Conservation (phyloP, 1,139 yeast species). For the Petasospora rhodanensis region DNA sequence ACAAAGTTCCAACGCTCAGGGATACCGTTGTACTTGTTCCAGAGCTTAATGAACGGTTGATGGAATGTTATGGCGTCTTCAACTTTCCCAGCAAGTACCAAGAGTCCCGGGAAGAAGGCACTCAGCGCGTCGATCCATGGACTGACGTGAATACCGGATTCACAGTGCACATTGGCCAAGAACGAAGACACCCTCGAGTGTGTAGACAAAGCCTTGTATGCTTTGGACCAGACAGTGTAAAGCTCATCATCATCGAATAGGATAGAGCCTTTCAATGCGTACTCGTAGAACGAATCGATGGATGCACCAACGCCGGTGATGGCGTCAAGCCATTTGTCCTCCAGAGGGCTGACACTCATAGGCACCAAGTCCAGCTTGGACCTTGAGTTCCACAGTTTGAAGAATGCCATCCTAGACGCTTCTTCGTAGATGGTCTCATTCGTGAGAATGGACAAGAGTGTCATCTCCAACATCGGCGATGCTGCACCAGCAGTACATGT, state of each 20-base stretch:
- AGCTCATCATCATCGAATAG: constrained; percentile 64
- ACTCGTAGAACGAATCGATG: constrained; percentile 89
- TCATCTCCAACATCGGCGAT: constrained; percentile 75
- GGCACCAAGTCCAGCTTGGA: constrained; percentile 65
- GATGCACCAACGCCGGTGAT: constrained; percentile 88
- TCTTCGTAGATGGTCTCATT: constrained; percentile 69
- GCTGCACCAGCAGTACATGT: constrained; percentile 89
- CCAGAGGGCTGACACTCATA: constrained; percentile 65
- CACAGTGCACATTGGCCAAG: constrained; percentile 53
- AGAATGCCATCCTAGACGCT: constrained; percentile 58
- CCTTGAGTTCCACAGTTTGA: constrained; percentile 66
- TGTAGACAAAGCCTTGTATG: constrained; percentile 53
- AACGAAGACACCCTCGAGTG: constrained; percentile 52
- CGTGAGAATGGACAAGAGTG: constrained; percentile 66
- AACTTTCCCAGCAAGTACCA: constrained; percentile 74
- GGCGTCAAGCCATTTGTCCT: constrained; percentile 53
- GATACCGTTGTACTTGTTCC: constrained; percentile 75
- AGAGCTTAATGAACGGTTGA: constrained; percentile 63
- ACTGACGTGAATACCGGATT: constrained; percentile 46
- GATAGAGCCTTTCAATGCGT: constrained; percentile 73
- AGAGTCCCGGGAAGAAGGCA: constrained; percentile 86
- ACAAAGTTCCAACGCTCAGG: constrained; percentile 82
- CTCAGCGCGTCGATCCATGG: constrained; percentile 82
- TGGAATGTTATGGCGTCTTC: constrained; percentile 62
- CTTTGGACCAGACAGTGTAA: constrained; percentile 53